Evolutionary conservation across 768 basidiomycete species (phyloP).

Genomic region (Collybia sordida): DNA sequence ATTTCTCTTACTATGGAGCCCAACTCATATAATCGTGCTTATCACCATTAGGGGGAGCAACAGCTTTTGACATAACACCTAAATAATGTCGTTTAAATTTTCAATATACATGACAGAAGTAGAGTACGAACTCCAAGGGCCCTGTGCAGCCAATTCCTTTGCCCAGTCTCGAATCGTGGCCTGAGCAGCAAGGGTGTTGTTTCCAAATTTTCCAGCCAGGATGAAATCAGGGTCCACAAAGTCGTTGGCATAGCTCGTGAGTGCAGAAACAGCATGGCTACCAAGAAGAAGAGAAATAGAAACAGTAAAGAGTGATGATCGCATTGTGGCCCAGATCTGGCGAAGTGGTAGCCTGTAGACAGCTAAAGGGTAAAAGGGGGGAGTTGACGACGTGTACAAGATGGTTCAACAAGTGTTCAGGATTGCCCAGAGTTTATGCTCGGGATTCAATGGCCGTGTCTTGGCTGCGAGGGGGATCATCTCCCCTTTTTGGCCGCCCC

Average conservation of each 20-base stretch:
- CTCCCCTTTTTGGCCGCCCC: too few species aligned
- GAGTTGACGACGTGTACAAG: too few species aligned
- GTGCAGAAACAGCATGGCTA: slow-evolving; percentile 16
- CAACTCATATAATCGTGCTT: slow-evolving; percentile 69
- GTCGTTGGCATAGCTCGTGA: slow-evolving; percentile 50
- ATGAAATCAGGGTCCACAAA: slow-evolving; percentile 55
- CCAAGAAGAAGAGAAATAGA: slow-evolving; percentile 16
- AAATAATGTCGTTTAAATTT: not conserved
- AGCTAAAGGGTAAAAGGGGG: not conserved
- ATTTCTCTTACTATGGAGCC: slow-evolving; percentile 59
- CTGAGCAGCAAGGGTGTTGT: slow-evolving; percentile 45
- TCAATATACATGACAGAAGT: not conserved
- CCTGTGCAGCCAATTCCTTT: slow-evolving; percentile 33
- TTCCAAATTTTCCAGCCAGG: slow-evolving; percentile 37
- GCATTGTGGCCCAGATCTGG: slow-evolving; percentile 21
- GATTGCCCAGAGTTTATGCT: too few species aligned
- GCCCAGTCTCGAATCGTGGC: slow-evolving; percentile 49
- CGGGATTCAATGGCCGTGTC: too few species aligned
- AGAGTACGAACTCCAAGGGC: slow-evolving; percentile 54
- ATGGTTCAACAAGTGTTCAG: too few species aligned
- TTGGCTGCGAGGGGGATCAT: too few species aligned
- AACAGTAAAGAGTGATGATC: slow-evolving; percentile 26
- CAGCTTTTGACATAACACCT: slow-evolving; percentile 51
- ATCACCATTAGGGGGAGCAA: slow-evolving; percentile 50
- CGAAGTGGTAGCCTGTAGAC: slow-evolving; percentile 5